Base-by-base conservation (phyloP, 768 basidiomycete genomes). In the Mycena alexandri region DNA sequence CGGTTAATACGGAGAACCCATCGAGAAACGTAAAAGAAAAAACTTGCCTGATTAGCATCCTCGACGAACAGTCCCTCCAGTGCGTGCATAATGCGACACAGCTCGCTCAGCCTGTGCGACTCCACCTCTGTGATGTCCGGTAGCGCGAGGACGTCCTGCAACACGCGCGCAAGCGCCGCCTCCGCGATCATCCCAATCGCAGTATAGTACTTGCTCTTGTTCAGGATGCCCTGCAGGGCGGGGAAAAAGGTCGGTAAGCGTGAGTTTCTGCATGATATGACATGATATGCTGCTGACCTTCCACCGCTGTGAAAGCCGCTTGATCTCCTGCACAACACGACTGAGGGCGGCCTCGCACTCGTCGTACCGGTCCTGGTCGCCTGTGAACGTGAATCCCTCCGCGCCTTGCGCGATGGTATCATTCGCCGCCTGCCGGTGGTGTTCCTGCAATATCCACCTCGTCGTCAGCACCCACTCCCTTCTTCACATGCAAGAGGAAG, bases 41-140 rank as follows among this genome's bases (percentile, higher is more conserved):
- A 25, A 64, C 84, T 69, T 60, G 90, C 91, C 76, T 90, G 85
- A 24, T 83, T 83, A 11, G 83, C 83, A 72, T 89, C 85, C 63
- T 91, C 89, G 29, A 89, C 84, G 73, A 96, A 98, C 24, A 96
- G 76, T 4, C 89, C 91, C 74, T 98, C 96, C 51, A 97, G 77
- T 5, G 92, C 86, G 63, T 90, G 87, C 57, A 98, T 76, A 34
- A 94, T 90, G 54, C 88, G 85, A 77, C 94, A 94, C 2, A 97
- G 84, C 75, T 96, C 94, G 72, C 90, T 90, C 50, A 98, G 79
- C 55, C 89, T 84, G 71, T 92, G 90, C 2, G 95, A 96, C 73
- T 98, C 96, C 11, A 89, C 81, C 71, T 93, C 95, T 0, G 96
- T 90, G 67, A 98, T 98, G 77, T 98, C 96, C 7, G 87, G 83